Evolutionary conservation across 225 moss, liverwort and hornwort species (phyloP), one percentile per base, ranked within the genome.

Genomic region (Neckera pumila): DNA sequence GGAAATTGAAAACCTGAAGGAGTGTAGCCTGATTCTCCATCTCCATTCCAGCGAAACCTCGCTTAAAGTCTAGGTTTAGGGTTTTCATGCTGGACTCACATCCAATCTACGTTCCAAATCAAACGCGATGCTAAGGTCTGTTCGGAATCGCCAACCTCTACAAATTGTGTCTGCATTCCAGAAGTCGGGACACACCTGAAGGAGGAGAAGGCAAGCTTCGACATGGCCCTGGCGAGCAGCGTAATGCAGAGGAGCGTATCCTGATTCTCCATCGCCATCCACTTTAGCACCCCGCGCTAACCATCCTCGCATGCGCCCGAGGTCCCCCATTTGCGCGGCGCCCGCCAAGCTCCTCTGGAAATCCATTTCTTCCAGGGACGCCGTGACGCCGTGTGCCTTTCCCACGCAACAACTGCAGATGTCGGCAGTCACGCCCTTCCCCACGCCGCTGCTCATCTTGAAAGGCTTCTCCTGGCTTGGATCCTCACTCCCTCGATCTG

Each of bases 141-240:
- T 57, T 79, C 7, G 17, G 17, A 11, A 58, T 56, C 38, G 38
- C 11, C 62, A 80, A 80, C 26, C 30, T 36, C 53, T 38, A 14
- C 26, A 79, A 57, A 38, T 7, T 56, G 78, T 23, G 38, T 4
- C 18, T 43, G 38, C 72, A 76, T 30, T 80, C 61, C 80, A 59
- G 71, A 31, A 84, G 30, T 57, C 38, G 45, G 66, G 31, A 43
- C 86, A 70, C 21, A 96, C 95, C 93, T 96, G 85, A 45, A 96
- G 90, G n/a, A 96, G 96, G 71, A 96, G 88, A 73, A 89, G 88
- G 85, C 96, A 96, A 65, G 95, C 96, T 60, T 93, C 87, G 81
- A 89, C 85, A 90, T 94, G 95, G 69, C 96, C 95, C 84, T 94
- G 91, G 58, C 96, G 94, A 5, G 95, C 94, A 15, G 95, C 95